Percentiles rank a stretch among this genome's conserved stretches.
Conservation (phyloP, 495 filamentous ascomycete genomes). For the Diplogelasinospora grovesii region DNA sequence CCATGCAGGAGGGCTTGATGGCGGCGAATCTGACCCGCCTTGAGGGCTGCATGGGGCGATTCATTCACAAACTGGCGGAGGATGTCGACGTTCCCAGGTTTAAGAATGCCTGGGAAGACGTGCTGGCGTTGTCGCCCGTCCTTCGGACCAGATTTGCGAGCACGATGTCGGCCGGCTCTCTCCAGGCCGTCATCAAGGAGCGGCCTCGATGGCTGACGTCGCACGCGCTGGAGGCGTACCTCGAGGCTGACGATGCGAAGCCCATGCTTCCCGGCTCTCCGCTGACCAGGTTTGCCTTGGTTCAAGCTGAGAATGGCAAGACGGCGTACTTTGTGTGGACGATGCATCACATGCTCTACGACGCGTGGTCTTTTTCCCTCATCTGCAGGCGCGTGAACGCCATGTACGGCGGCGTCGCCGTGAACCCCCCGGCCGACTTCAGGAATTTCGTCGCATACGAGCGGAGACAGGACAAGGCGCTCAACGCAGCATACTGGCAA, state of each 20-base stretch:
- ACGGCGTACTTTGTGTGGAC: slow-evolving; percentile 53
- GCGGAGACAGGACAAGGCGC: slow-evolving; percentile 7
- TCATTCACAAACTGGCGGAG: slow-evolving; percentile 39
- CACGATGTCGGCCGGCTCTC: slow-evolving; percentile 8
- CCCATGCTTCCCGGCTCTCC: slow-evolving; percentile 15
- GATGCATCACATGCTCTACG: slow-evolving; percentile 59
- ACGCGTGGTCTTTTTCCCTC: slow-evolving; percentile 52
- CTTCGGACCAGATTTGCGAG: slow-evolving; percentile 32
- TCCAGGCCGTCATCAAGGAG: slow-evolving; percentile 17
- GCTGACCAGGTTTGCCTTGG: slow-evolving; percentile 10
- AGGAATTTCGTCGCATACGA: slow-evolving; percentile 27
- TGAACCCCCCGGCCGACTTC: not conserved
- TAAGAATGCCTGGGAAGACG: slow-evolving; percentile 49
- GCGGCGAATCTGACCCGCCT: too few relatives aligned
- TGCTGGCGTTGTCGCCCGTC: slow-evolving; percentile 43
- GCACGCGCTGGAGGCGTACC: not conserved
- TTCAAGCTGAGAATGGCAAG: slow-evolving; percentile 21
- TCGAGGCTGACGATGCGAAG: slow-evolving; percentile 4
- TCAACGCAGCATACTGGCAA: too few relatives aligned
- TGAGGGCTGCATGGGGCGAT: too few relatives aligned
- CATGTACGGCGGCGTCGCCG: slow-evolving; percentile 11
- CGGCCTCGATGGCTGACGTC: slow-evolving; percentile 10
- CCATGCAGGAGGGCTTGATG: slow-evolving; percentile 60
- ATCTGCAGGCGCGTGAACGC: slow-evolving; percentile 40
- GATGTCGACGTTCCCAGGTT: slow-evolving; percentile 42